Base-by-base conservation (phyloP, 192 early-diverging fungal genomes). In the Podila epicladia region DNA sequence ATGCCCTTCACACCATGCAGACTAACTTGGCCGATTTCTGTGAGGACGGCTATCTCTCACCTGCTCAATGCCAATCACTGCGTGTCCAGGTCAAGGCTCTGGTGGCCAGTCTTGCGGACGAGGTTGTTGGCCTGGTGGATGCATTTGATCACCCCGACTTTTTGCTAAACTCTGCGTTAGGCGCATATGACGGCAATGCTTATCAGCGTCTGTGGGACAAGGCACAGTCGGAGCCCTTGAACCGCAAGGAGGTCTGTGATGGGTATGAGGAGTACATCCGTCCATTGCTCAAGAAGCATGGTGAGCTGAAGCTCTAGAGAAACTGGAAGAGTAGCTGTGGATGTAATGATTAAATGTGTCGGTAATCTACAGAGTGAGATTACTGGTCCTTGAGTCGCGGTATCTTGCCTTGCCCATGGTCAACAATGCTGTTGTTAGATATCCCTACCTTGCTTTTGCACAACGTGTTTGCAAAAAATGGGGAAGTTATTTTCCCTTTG, bases 81-180 rank as follows among this genome's bases (percentile, higher is more conserved):
- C 69, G 67, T 12, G 45, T 29, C 2, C 62, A 69, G 50, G 66
- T 76, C 33, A 76, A 76, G 68, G 41, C 41, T 2, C 51, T 86
- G 20, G 72, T 82, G 28, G 71, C 68, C 6, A 85, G 87, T 9
- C 73, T 96, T 3, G 84, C 93, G 15, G 88, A 87, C 58, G 87
- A 96, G 66, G 92, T 91, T 15, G 88, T 96, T 28, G 82, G 91
- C 0, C 85, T 96, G 26, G 93, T 93, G 29, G 95, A 96, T 51
- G 88, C 94, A 0, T 95, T 92, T 83, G 89, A 86, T 41, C 73
- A 93, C 19, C 86, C 92, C 0, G 95, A 96, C 55, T 90, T 91
- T 45, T 75, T 85, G 24, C 83, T 96, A 13, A 88, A 94, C 83
- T 93, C 92, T 41, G 90, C 93, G 9, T 77, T 96, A 31, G 95